Evolutionary conservation across 1,284 basidiomycete genomes (phyloP).

Genomic region (Thelephora terrestris): DNA sequence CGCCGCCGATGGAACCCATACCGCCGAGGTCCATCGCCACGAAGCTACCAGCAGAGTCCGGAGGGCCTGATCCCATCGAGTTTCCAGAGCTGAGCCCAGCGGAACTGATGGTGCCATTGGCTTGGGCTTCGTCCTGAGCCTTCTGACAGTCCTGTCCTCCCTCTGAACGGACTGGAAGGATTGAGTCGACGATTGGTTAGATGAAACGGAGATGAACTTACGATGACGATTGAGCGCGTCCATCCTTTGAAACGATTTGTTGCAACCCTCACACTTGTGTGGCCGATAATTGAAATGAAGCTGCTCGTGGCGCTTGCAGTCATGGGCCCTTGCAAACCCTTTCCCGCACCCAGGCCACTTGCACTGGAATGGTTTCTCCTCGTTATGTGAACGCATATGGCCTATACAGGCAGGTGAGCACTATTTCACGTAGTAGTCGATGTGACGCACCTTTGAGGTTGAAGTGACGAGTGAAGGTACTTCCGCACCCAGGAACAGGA

Average conservation of each 20-base stretch:
- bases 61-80: neutral
- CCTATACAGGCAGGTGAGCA: slow-evolving; percentile 27
- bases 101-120: neutral
- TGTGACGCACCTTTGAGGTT: slow-evolving; percentile 58
- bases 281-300: slow-evolving; percentile 69
- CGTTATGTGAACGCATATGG: slow-evolving; percentile 75
- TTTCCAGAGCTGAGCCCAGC: neutral
- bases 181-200: neutral
- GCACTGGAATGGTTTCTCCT: slow-evolving; percentile 77
- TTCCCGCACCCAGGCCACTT: slow-evolving; percentile 81
- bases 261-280: slow-evolving; percentile 69
- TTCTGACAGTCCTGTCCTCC: slow-evolving; percentile 45
- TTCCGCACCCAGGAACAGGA: slow-evolving; percentile 69
- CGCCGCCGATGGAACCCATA: neutral
- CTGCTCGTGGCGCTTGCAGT: slow-evolving; percentile 77
- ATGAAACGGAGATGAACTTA: slow-evolving; percentile 28
- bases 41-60: neutral
- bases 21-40: neutral
- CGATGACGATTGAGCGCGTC: slow-evolving; percentile 71
- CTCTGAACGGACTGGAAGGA: slow-evolving; percentile 38
- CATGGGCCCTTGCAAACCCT: slow-evolving; percentile 77
- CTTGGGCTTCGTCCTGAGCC: slow-evolving; percentile 20
- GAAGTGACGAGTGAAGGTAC: slow-evolving; percentile 76
- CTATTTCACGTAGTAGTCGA: neutral
- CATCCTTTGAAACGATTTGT: slow-evolving; percentile 70